Evolutionary conservation across 257 asterid genomes (phyloP), one percentile per base, ranked within the genome.

Genomic region (Salvia hispanica): DNA sequence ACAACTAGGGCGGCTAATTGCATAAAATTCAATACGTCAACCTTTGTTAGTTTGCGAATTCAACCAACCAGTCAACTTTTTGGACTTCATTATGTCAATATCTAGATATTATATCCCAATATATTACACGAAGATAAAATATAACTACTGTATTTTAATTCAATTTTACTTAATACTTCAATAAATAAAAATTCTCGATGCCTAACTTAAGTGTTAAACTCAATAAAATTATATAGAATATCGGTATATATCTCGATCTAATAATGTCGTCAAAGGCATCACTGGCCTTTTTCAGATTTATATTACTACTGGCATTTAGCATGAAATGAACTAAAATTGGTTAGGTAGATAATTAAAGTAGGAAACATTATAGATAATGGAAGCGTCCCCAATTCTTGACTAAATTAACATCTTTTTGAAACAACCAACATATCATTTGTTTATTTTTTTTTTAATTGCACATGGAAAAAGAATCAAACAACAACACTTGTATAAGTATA

Each of bases 361-460:
- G 1, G 8, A 66, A 66, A 52, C 21, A 48, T 34, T 4, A 25
- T n/a, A 5, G 25, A 6, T 53, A 44, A 44, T 53, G 47, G 65
- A 64, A 63, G 55, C 60, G 58, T 47, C 71, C 71, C 51, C 57
- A 72, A 72, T 47, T 45, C 42, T 72, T 54, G 76, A 72, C 76
- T 63, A 44, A 11, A 25, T 25, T 25, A 25, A 52, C 46, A 36
- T 4, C 11, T n/a, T 9, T 39, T 39, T 7, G 9, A 39, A 6
- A 39, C 6, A 6, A 39, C 8, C 14, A 62, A 31, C 5, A 25
- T 25, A 25, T 25, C 31, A 25, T 25, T 25, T 25, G 31, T 25
- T 25, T 25, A 25, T 25, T 25, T 25, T 7, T 25, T 25, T 7
- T 1, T 40, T 40, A 40, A 18, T 18, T 18, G 21, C 11, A 40